Percentiles rank a stretch among this genome's conserved stretches.
Conservation (phyloP, 192 early-diverging fungal species). For the Backusella tuberculispora region DNA sequence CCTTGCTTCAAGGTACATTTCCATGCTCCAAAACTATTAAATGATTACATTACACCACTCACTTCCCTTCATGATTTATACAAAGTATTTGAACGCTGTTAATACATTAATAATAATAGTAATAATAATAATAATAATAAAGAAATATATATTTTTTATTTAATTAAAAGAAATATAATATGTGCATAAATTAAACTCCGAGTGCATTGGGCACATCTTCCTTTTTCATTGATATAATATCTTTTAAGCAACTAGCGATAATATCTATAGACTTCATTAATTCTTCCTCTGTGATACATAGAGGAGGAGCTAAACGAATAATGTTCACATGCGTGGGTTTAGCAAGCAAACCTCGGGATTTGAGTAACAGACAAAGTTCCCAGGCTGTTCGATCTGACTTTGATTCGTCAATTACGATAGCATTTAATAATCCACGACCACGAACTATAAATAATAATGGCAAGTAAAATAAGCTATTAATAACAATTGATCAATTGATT, state of each 20-base stretch:
- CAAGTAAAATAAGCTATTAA: slow-evolving; percentile 2
- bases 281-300: slow-evolving; percentile 94
- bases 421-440: slow-evolving; percentile 94
- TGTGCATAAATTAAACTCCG: not conserved
- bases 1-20: slow-evolving; percentile 79
- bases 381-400: slow-evolving; percentile 90
- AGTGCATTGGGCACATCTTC: slow-evolving; percentile 48
- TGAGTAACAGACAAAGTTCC: slow-evolving; percentile 94
- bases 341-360: slow-evolving; percentile 90
- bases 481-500: not conserved
- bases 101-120: slow-evolving; percentile 24
- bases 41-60: slow-evolving; percentile 67
- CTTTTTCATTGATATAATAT: slow-evolving; percentile 62
- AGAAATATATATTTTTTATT: not conserved
- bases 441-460: slow-evolving; percentile 58
- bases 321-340: slow-evolving; percentile 99
- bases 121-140: too few relatives aligned
- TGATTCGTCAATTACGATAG: slow-evolving; percentile 90
- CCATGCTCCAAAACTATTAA: slow-evolving; percentile 63
- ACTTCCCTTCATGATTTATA: slow-evolving; percentile 90
- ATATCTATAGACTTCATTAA: slow-evolving; percentile 79
- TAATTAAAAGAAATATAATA: not conserved
- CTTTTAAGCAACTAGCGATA: slow-evolving; percentile 77
- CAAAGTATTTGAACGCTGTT: slow-evolving; percentile 97
- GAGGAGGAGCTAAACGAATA: slow-evolving; percentile 94